Evolutionary conservation across 2,329 filamentous ascomycete genomes (phyloP), one percentile per base, ranked within the genome.

Genomic region (Diaporthe ampelina): DNA sequence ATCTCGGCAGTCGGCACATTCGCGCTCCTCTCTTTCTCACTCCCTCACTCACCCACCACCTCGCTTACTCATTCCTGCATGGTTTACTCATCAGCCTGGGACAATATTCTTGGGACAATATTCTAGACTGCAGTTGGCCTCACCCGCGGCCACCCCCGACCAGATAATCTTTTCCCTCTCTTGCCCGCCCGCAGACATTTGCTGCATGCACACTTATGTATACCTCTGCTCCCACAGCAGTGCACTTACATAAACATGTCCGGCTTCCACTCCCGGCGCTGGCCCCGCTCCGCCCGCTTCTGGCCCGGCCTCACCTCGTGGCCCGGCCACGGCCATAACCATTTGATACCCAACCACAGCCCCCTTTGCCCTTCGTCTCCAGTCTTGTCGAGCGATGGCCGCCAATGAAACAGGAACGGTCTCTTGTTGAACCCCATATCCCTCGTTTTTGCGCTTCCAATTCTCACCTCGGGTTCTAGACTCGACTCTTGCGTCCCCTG

Each of bases 401-500:
- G 21, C 54, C 48, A 54, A 29, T 72, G 69, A 72, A 72, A 72
- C 69, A 54, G 48, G 57, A 54, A 24, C 45, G 54, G 70, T 56
- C 57, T 72, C 73, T 74, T 72, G 40, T 17, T 24, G 69, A 21
- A n/a, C 69, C 40, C 5, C 29, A 29, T 17, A 24, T 29, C 32
- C 10, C 35, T n/a, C 32, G 69, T 32, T 35, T 19, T 2, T 50
- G 57, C 40, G 57, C 45, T 43, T 45, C 24, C 45, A 32, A 5
- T 21, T 6, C 50, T 43, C 45, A 35, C 40, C 29, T 24, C 35
- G 8, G 2, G 45, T 19, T 45, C 45, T 72, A 63, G 70, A 35
- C 48, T 63, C 70, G 24, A 19, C 32, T 67, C 58, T 37, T 29
- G 37, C 17, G 11, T 24, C 21, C n/a, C n/a, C 48, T 43, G 45